Conservation (phyloP, 176 grass and related monocot species). For the Dactylis glomerata region DNA sequence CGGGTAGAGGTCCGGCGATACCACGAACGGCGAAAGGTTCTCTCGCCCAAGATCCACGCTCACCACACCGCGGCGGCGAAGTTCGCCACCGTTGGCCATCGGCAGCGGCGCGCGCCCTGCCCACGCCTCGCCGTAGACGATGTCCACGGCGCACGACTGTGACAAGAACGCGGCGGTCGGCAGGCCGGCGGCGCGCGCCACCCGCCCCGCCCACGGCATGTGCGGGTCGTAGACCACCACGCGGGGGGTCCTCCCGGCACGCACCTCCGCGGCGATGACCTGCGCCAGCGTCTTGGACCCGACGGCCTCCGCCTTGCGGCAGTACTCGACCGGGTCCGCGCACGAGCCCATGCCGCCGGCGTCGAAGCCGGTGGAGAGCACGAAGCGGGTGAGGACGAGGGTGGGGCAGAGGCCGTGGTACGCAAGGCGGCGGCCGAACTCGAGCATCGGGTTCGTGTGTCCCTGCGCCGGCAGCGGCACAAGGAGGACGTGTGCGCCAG, state of each 20-base stretch:
- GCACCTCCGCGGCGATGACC: background rate
- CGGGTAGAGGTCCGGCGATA: background rate
- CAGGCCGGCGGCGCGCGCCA: constrained; percentile 1
- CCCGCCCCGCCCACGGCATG: background rate
- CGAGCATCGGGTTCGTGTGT: constrained; percentile 21
- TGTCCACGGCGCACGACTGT: background rate
- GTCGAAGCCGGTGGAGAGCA: constrained; percentile 35
- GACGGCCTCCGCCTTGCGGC: background rate
- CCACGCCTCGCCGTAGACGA: constrained; percentile 30
- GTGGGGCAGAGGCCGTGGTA: constrained; percentile 17
- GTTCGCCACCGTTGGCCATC: background rate
- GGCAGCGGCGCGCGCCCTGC: constrained; percentile 2
- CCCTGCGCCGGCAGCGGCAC: background rate
- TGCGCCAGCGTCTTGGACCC: constrained; percentile 10
- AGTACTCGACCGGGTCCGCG: background rate
- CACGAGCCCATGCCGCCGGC: background rate
- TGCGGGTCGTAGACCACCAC: constrained; percentile 38
- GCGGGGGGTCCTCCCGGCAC: background rate
- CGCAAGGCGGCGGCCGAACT: constrained; percentile 7
- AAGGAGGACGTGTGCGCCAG: background rate
- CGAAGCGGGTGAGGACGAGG: background rate
- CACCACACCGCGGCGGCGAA: background rate
- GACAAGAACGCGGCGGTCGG: background rate
- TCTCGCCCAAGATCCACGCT: background rate
- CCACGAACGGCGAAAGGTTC: constrained; percentile 30